Evolutionary conservation across 345 rosid species (phyloP).

Genomic region (Salix purpurea): DNA sequence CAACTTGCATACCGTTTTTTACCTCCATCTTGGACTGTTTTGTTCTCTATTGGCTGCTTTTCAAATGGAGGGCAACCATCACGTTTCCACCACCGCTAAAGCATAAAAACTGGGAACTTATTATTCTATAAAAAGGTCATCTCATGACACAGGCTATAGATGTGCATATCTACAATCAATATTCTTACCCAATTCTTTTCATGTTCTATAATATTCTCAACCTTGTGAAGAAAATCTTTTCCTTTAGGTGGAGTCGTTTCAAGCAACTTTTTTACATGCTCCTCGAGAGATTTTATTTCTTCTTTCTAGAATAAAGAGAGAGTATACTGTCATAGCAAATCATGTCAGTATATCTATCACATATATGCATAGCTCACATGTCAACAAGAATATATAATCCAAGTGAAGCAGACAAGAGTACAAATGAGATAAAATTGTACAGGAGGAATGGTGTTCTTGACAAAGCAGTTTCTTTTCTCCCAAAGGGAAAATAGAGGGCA

Average conservation of each 20-base stretch:
- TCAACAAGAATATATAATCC: not conserved
- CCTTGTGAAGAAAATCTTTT: slow-evolving; percentile 66
- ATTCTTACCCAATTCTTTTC: slow-evolving; percentile 92
- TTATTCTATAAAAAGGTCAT: slow-evolving; percentile 5
- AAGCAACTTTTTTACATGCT: slow-evolving; percentile 78
- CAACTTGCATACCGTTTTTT: slow-evolving; percentile 60
- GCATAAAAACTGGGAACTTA: slow-evolving; percentile 14
- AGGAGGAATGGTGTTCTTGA: not conserved
- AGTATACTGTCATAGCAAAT: not conserved
- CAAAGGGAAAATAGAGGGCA: not conserved
- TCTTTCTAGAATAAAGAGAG: slow-evolving; percentile 57
- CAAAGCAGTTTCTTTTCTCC: not conserved
- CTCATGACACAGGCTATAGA: not conserved
- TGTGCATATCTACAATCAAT: not conserved
- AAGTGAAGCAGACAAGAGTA: not conserved
- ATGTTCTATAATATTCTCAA: slow-evolving; percentile 86
- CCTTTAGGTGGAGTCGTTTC: slow-evolving; percentile 95
- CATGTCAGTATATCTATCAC: not conserved
- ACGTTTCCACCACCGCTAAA: slow-evolving; percentile 98
- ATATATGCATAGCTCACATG: not conserved
- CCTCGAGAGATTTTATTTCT: slow-evolving; percentile 82
- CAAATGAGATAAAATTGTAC: not conserved
- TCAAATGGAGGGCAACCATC: slow-evolving; percentile 98
- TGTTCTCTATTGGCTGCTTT: slow-evolving; percentile 73
- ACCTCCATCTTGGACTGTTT: slow-evolving; percentile 51